Percentiles rank a stretch among this genome's conserved stretches.
These are phyloP conservation scores for Choanephora cucurbitarum DNA, from an alignment of 371 early-diverging fungal species.

Conservation along the genomic window DNA sequence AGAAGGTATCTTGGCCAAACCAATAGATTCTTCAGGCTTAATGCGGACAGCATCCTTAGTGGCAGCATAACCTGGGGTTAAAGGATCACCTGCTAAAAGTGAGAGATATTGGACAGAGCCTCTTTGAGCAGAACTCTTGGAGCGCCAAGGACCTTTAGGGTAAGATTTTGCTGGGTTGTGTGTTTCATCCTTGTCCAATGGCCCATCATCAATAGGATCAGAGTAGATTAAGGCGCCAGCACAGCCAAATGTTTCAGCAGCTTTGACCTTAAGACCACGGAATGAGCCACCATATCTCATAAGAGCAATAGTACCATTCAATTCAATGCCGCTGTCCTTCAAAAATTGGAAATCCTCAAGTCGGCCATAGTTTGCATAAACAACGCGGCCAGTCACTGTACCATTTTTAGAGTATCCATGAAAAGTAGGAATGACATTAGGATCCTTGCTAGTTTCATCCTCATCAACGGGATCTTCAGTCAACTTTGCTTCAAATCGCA, in stretches of 20 bases:
- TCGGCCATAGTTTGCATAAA: conserved; percentile 72
- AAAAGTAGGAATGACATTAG: conserved; percentile 58
- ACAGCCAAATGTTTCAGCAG: conserved; percentile 62
- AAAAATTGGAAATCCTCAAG: conserved; percentile 61
- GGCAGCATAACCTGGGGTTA: conserved; percentile 67
- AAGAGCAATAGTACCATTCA: conserved; percentile 61
- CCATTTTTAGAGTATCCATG: conserved; percentile 57
- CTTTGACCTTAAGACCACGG: conserved; percentile 67
- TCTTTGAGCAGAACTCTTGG: conserved; percentile 63
- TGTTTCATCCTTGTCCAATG: conserved; percentile 17
- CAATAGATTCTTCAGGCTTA: conserved; percentile 44
- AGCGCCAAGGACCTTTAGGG: conserved; percentile 70
- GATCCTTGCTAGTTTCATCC: conserved; percentile 49
- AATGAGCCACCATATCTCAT: conserved; percentile 64
- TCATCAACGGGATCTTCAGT: conserved; percentile 59
- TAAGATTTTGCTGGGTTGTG: conserved; percentile 53
- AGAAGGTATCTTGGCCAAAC: conserved; percentile 64
- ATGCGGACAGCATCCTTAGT: conserved; percentile 58
- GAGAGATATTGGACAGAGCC: conserved; percentile 62
- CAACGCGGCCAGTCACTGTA: conserved; percentile 57
- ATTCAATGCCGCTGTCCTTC: conserved; percentile 42
- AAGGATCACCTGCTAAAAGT: conserved; percentile 62
- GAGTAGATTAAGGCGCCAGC: conserved; percentile 64
- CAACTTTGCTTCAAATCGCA: conserved; percentile 56
- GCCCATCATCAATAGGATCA: conserved; percentile 67